Evolutionary conservation across 371 early-diverging fungal genomes (phyloP).

Genomic region (Mucor mucedo): DNA sequence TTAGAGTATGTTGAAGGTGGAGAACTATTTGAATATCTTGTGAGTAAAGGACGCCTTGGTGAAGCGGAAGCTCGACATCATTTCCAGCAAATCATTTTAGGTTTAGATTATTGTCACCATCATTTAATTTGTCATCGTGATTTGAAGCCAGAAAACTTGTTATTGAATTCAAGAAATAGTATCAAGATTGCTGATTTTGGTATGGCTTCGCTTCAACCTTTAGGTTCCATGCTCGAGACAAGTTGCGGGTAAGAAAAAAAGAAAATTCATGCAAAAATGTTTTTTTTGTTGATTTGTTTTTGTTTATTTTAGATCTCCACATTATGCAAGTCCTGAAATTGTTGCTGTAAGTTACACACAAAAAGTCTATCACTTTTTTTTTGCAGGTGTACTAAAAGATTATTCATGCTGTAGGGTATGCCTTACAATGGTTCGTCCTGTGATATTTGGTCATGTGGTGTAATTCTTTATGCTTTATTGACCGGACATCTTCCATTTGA

Average conservation of each 20-base stretch:
- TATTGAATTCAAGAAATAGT: conserved; percentile 81
- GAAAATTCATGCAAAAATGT: background rate
- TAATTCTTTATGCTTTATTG: conserved; percentile 75
- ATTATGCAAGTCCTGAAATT: conserved; percentile 95
- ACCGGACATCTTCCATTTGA: conserved; percentile 85
- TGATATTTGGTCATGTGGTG: conserved; percentile 84
- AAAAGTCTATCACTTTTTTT: conserved; percentile 74
- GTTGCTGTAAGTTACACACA: conserved; percentile 65
- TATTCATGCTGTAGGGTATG: conserved; percentile 59
- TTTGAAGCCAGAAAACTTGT: conserved; percentile 94
- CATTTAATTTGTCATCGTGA: conserved; percentile 84
- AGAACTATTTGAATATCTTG: conserved; percentile 56
- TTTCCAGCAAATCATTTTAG: conserved; percentile 95
- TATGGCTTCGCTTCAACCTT: conserved; percentile 80
- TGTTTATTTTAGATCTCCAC: conserved; percentile 68
- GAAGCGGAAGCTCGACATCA: conserved; percentile 90
- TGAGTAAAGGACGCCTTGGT: conserved; percentile 48
- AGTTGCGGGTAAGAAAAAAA: conserved; percentile 67
- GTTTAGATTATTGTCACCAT: conserved; percentile 92
- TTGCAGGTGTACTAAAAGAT: conserved; percentile 38
- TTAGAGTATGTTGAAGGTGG: conserved; percentile 59
- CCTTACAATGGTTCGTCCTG: conserved; percentile 77
- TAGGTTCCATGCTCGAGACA: conserved; percentile 77
- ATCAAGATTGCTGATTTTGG: conserved; percentile 90
- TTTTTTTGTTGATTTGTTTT: background rate